Conservation (phyloP, 805 yeast genomes). For the Pichia manshurica region DNA sequence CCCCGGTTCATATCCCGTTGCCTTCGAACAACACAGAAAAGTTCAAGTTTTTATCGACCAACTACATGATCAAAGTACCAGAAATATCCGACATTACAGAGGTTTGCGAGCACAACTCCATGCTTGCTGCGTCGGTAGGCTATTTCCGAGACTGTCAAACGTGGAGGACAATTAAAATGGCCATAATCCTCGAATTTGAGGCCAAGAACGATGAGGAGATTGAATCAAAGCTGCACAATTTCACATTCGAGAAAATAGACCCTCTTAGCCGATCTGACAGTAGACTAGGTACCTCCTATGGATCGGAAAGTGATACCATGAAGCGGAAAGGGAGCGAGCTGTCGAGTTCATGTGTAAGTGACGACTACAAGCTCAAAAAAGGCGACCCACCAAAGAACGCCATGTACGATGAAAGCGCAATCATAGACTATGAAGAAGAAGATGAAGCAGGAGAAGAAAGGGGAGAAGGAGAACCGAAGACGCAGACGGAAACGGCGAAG, state of each 20-base stretch:
- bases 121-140: conserved; percentile 47
- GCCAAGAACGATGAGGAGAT: conserved; percentile 11
- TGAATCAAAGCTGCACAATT: conserved; percentile 11
- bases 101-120: conserved; percentile 53
- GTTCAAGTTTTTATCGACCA: conserved; percentile 43
- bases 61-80: conserved; percentile 43
- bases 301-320: conserved; percentile 14
- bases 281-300: conserved; percentile 20
- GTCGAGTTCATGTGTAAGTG: conserved; percentile 3
- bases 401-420: conserved; percentile 20
- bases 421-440: conserved; percentile 23
- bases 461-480: neutral
- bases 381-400: neutral
- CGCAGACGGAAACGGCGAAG: neutral
- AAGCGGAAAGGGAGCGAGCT: neutral
- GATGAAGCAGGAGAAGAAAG: neutral
- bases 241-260: conserved; percentile 16
- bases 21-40: conserved; percentile 38
- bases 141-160: conserved; percentile 52
- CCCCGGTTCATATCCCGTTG: conserved; percentile 39
- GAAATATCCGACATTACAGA: conserved; percentile 46
- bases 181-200: conserved; percentile 34
- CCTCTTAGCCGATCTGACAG: conserved; percentile 16
- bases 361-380: neutral
- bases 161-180: conserved; percentile 53